Percentiles rank a stretch among this genome's conserved stretches.
phyloP scores from a whole-genome alignment of 257 asterid genomes.

The Capsicum pubescens region DNA sequence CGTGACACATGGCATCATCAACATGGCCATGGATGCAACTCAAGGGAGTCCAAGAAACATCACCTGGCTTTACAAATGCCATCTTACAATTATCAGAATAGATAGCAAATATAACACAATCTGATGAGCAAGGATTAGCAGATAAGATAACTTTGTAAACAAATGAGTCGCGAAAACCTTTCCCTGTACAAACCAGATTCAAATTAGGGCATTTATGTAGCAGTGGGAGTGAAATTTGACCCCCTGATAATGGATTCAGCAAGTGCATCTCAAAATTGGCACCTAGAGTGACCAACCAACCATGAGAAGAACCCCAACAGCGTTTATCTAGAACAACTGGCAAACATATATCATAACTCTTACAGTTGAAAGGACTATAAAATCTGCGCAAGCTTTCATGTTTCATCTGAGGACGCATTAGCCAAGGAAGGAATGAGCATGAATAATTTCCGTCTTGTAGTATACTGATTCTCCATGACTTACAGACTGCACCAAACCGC shows the following conservation, averaged over 20 bases:
- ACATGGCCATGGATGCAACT: constrained; percentile 28
- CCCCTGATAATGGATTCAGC: constrained; percentile 35
- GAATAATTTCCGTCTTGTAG: constrained; percentile 4
- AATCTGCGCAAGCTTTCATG: constrained; percentile 14
- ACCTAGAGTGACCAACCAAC: constrained; percentile 41
- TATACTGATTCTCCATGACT: constrained; percentile 37
- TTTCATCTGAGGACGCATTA: constrained; percentile 36
- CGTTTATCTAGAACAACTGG: constrained; percentile 35
- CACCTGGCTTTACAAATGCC: constrained; percentile 37
- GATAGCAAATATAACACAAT: constrained; percentile 38
- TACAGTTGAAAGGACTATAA: constrained; percentile 33
- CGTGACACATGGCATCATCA: constrained; percentile 35
- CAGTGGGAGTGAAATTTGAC: constrained; percentile 33
- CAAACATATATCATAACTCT: constrained; percentile 27
- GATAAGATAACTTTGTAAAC: constrained; percentile 40
- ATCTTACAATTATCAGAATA: constrained; percentile 33
- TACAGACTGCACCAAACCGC: constrained; percentile 34
- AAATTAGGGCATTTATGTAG: constrained; percentile 36
- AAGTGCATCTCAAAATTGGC: constrained; percentile 34
- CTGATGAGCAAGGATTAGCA: constrained; percentile 29
- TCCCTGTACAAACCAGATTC: constrained; percentile 33
- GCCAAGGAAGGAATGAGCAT: constrained; percentile 36
- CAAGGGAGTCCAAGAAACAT: constrained; percentile 38
- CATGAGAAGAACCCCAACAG: constrained; percentile 45
- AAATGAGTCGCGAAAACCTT: constrained; percentile 32